Evolutionary conservation across 208 protist species (phyloP), one percentile per base, ranked within the genome.

Genomic region (Trypanosoma platydactyli): DNA sequence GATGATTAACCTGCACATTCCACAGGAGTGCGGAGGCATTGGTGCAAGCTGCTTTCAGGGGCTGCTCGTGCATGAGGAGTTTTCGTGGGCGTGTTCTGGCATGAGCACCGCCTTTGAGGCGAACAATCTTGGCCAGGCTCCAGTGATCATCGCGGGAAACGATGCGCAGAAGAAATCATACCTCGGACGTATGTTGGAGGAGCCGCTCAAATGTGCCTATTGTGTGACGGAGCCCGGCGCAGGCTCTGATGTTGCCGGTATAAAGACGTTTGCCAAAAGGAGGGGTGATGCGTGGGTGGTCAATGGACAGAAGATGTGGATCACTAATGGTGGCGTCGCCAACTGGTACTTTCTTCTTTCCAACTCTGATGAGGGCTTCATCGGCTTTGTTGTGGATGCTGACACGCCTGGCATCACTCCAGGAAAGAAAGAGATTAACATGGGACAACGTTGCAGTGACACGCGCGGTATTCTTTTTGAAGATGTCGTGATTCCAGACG

Each of bases 231-330:
- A 96, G 77, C 86, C 91, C 20, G 73, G 60, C 1, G 89, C 91
- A 0, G 91, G 93, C 22, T 95, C 91, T 0, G 93, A 97, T 60
- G 91, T 96, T 5, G 78, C 86, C 0, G 91, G 88, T 18, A 80
- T 94, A 67, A 90, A 92, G 78, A 96, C 89, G 15, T 77, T 68
- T 29, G 93, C 91, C 5, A 83, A 79, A 79, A 94, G 91, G 73
- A 80, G 95, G 73, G 89, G 89, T 27, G 84, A 94, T 57, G 76
- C 84, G 70, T 97, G 83, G 79, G 77, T 97, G 1, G 73, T 97
- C 62, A 96, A 96, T 80, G 94, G 94, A 7, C 62, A 77, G 50
- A 97, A 98, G 79, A 98, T 98, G 94, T 98, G 94, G 94, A 98
- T 97, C 75, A 98, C 94, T 30, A 96, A 96, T 73, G 94, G 88